A percentile compares a stretch with the other conserved stretches of the same genome.
Evolutionary conservation across 2,329 filamentous ascomycete species (phyloP).

Genomic region (Teratosphaeria pseudoeucalypti): DNA sequence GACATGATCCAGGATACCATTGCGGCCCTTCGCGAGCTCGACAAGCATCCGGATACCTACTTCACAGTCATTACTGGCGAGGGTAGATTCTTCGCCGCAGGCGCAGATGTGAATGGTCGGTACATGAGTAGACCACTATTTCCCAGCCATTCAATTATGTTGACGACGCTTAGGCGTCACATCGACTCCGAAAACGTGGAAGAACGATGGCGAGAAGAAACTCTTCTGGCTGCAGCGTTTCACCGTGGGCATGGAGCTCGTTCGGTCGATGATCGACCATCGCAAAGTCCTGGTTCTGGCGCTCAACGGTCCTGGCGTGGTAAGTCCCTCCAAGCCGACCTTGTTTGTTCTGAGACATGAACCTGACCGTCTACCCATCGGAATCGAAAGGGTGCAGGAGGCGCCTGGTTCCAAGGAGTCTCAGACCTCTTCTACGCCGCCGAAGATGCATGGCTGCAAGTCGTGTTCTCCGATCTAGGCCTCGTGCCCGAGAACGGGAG

Average conservation of each 20-base stretch:
- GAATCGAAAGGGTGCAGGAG: slow-evolving; percentile 10
- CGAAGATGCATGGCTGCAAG: slow-evolving; percentile 18
- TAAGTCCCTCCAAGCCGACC: too few relatives aligned
- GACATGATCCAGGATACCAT: slow-evolving; percentile 16
- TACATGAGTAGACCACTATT: not conserved
- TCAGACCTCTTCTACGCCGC: slow-evolving; percentile 19
- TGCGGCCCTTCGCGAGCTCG: slow-evolving; percentile 16
- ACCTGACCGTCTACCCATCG: too few relatives aligned
- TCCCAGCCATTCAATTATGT: not conserved
- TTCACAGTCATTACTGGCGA: slow-evolving; percentile 21
- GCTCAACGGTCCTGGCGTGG: slow-evolving; percentile 18
- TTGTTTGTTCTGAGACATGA: too few relatives aligned
- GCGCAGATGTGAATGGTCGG: slow-evolving; percentile 17
- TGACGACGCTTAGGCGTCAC: slow-evolving; percentile 6
- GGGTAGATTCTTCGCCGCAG: slow-evolving; percentile 18
- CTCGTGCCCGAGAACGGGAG: slow-evolving; percentile 17
- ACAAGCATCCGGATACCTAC: slow-evolving; percentile 16
- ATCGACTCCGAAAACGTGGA: slow-evolving; percentile 8
- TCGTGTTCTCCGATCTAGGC: slow-evolving; percentile 18
- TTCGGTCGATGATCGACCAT: slow-evolving; percentile 19
- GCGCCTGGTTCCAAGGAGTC: slow-evolving; percentile 19
- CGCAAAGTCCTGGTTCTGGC: slow-evolving; percentile 20
- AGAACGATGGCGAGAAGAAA: slow-evolving; percentile 18
- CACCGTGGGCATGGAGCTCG: slow-evolving; percentile 15
- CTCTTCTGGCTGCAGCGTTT: slow-evolving; percentile 16